Evolutionary conservation across 208 protist genomes (phyloP).

Genomic region (Trichomonas vaginalis): DNA sequence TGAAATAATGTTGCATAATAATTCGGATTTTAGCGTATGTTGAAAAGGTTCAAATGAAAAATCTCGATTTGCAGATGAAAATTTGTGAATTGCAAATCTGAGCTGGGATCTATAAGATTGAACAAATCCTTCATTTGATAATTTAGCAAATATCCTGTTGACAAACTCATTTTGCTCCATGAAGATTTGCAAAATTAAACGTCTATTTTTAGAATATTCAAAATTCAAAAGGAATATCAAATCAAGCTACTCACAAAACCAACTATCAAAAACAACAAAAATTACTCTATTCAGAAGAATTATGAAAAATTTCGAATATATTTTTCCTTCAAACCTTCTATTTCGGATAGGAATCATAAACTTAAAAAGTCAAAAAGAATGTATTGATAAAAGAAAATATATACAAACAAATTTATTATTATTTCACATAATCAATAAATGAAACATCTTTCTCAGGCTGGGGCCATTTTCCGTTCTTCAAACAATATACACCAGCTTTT

Average conservation of each 20-base stretch:
- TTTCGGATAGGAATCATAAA: no score
- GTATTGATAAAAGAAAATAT: no score
- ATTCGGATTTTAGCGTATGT: not conserved
- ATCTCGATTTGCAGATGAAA: not conserved
- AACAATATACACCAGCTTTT: no score
- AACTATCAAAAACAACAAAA: not conserved
- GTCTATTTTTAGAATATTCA: not conserved
- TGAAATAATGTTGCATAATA: slow-evolving; percentile 1
- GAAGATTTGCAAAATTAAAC: not conserved
- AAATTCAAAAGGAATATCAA: not conserved
- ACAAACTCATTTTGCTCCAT: not conserved
- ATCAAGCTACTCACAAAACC: not conserved
- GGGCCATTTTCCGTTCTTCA: no score
- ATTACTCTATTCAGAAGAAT: not conserved
- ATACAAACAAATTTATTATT: no score
- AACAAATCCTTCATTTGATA: not conserved
- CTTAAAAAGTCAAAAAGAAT: no score
- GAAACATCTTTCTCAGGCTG: no score
- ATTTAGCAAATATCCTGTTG: not conserved
- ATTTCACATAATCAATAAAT: no score
- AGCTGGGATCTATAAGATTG: not conserved
- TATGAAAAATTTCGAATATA: not conserved
- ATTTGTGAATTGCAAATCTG: not conserved
- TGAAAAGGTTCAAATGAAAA: not conserved
- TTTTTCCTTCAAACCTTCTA: not conserved